Percentiles rank a stretch among this genome's conserved stretches.
Evolutionary conservation across 1,284 basidiomycete species (phyloP).

Genomic region (Singerocomus inundabilis): DNA sequence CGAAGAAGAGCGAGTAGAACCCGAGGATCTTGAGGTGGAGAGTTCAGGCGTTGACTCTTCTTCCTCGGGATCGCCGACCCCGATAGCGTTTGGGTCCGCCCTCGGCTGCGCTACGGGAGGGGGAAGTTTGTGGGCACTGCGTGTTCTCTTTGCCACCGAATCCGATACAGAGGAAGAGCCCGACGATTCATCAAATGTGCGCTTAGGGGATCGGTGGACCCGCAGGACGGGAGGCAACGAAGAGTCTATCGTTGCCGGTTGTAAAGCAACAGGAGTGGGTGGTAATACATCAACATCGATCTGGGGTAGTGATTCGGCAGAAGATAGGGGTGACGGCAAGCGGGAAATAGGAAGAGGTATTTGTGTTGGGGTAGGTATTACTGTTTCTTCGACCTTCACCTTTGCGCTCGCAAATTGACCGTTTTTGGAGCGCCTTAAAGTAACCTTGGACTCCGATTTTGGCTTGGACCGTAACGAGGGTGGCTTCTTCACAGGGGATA

Average conservation of each 20-base stretch:
- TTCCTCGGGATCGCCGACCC: constrained; percentile 37
- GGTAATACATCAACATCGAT: constrained; percentile 32
- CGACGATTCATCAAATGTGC: constrained; percentile 64
- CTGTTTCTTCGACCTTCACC: constrained; percentile 25
- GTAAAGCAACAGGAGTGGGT: constrained; percentile 24
- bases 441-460: constrained; percentile 30
- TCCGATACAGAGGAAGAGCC: constrained; percentile 46
- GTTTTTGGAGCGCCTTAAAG: constrained; percentile 30
- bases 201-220: constrained; percentile 56
- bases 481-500: constrained; percentile 32
- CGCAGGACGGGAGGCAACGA: constrained; percentile 34
- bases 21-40: constrained; percentile 42
- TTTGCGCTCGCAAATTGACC: constrained; percentile 27
- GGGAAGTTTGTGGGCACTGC: constrained; percentile 27
- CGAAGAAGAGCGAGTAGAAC: constrained; percentile 41
- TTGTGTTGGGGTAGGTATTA: constrained; percentile 30
- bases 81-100: constrained; percentile 22
- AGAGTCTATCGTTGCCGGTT: constrained; percentile 20
- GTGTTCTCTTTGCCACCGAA: constrained; percentile 43
- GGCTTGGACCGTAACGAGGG: constrained; percentile 18
- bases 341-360: constrained; percentile 45
- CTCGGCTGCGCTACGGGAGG: constrained; percentile 18
- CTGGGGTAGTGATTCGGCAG: constrained; percentile 29
- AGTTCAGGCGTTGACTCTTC: constrained; percentile 43
- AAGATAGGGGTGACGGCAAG: constrained; percentile 43